Evolutionary conservation across 176 grass and related monocot species (phyloP).

Genomic region (Microstegium vimineum): DNA sequence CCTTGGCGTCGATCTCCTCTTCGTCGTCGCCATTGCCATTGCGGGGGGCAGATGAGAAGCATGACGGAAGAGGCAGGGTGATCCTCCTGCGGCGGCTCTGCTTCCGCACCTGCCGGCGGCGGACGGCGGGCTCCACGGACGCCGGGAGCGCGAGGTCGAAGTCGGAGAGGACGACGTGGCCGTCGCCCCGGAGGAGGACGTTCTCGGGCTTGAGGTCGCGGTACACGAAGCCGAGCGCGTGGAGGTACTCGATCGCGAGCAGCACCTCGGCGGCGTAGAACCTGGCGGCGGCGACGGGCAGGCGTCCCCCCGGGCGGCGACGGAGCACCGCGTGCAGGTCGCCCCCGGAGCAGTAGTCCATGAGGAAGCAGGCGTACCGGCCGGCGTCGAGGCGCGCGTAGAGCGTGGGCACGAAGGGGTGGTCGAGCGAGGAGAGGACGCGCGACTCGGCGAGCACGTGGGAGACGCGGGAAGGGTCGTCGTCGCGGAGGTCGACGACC

Average conservation of each 20-base stretch:
- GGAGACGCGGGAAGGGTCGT: constrained; percentile 38
- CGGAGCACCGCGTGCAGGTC: constrained; percentile 78
- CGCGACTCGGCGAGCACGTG: constrained; percentile 76
- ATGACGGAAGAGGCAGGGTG: neutral
- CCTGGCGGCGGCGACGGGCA: constrained; percentile 57
- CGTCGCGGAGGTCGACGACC: constrained; percentile 71
- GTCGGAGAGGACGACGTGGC: constrained; percentile 86
- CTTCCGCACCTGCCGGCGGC: constrained; percentile 37
- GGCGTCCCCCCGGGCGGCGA: constrained; percentile 49
- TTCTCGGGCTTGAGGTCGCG: constrained; percentile 98
- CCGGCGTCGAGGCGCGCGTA: constrained; percentile 83
- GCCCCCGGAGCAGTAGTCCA: constrained; percentile 82
- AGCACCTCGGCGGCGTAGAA: constrained; percentile 88
- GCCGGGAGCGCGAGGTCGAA: constrained; percentile 82
- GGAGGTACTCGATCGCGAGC: constrained; percentile 89
- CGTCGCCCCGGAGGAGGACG: constrained; percentile 72
- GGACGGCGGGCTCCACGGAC: constrained; percentile 58
- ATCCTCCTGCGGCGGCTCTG: constrained; percentile 16
- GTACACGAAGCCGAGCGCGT: constrained; percentile 89
- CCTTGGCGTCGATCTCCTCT: constrained; percentile 24
- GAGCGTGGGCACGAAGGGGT: constrained; percentile 86
- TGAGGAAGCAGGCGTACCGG: constrained; percentile 84
- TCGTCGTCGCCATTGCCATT: constrained; percentile 17
- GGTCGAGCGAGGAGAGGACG: constrained; percentile 69
- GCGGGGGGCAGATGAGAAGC: constrained; percentile 15